These are phyloP conservation scores for Annulohypoxylon maeteangense DNA, from an alignment of 495 filamentous ascomycete species.

Conservation along the genomic window DNA sequence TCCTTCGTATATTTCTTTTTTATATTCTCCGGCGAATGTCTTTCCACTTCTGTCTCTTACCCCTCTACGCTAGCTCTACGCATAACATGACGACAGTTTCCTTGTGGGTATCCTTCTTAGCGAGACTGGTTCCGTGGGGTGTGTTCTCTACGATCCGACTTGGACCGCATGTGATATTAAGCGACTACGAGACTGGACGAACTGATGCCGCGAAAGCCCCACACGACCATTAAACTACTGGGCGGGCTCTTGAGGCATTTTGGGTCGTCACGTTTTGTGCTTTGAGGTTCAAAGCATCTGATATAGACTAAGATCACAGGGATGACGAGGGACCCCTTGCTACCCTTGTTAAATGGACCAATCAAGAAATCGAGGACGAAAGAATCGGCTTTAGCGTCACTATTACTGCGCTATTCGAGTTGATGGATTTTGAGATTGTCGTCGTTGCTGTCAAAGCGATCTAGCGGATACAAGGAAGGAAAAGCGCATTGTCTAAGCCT, in stretches of 20 bases:
- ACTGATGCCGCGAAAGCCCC: conserved; percentile 19
- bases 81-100: conserved; percentile 17
- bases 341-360: conserved; percentile 13
- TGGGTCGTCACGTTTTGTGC: conserved; percentile 41
- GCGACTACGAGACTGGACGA: conserved; percentile 12
- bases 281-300: conserved; percentile 29
- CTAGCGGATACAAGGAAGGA: background rate
- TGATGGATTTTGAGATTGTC: conserved; percentile 2
- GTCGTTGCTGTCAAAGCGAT: conserved; percentile 28
- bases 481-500: background rate
- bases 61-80: background rate
- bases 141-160: conserved; percentile 7
- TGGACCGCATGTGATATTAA: conserved; percentile 12
- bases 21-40: background rate
- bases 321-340: conserved; percentile 9
- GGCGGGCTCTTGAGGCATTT: conserved; percentile 29
- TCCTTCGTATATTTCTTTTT: background rate
- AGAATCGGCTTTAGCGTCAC: conserved; percentile 19
- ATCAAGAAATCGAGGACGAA: conserved; percentile 15
- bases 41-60: background rate
- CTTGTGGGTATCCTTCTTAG: conserved; percentile 1
- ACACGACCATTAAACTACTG: conserved; percentile 12
- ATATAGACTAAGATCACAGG: conserved; percentile 34
- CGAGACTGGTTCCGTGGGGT: conserved; percentile 22
- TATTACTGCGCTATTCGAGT: conserved; percentile 10